A percentile compares a stretch with the other conserved stretches of the same genome.
Evolutionary conservation across 352 stramenopile genomes (phyloP).

Genomic region (Aphanomyces stellatus): DNA sequence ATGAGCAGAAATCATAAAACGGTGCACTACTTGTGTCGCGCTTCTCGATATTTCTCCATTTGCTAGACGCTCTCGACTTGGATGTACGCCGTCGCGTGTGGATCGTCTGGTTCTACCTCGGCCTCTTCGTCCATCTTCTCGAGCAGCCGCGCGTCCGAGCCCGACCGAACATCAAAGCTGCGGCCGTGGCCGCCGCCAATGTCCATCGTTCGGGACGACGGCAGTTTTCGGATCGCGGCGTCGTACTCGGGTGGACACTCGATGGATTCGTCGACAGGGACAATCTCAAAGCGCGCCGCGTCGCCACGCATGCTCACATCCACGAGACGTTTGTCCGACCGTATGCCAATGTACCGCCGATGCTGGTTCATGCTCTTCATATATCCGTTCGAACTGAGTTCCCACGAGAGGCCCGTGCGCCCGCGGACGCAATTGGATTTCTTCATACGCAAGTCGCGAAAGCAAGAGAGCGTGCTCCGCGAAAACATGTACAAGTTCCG

Average conservation of each 20-base stretch:
- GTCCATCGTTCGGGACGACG: constrained; percentile 7
- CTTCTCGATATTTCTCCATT: no score
- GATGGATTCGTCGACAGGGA: constrained; percentile 38
- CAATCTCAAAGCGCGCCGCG: constrained; percentile 65
- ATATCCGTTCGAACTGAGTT: constrained; percentile 71
- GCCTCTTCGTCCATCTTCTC: no score
- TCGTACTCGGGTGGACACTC: constrained; percentile 12
- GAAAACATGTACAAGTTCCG: constrained; percentile 78
- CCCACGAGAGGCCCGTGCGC: constrained; percentile 64
- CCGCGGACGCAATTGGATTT: constrained; percentile 40
- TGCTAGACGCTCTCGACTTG: no score
- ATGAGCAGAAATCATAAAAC: no score
- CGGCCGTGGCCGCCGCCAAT: no score
- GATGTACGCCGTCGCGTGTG: no score
- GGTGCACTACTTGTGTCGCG: no score
- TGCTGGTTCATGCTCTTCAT: constrained; percentile 87
- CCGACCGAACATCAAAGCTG: no score
- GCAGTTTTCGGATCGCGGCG: constrained; percentile 11
- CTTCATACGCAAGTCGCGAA: constrained; percentile 80
- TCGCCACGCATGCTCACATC: constrained; percentile 84
- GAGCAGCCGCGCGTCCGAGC: no score
- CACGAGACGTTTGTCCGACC: constrained; percentile 57
- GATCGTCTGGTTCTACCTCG: no score
- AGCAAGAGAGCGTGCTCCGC: constrained; percentile 75
- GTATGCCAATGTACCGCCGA: constrained; percentile 67